Conservation (phyloP, 1,284 basidiomycete genomes). For the Inonotus hispidus region DNA sequence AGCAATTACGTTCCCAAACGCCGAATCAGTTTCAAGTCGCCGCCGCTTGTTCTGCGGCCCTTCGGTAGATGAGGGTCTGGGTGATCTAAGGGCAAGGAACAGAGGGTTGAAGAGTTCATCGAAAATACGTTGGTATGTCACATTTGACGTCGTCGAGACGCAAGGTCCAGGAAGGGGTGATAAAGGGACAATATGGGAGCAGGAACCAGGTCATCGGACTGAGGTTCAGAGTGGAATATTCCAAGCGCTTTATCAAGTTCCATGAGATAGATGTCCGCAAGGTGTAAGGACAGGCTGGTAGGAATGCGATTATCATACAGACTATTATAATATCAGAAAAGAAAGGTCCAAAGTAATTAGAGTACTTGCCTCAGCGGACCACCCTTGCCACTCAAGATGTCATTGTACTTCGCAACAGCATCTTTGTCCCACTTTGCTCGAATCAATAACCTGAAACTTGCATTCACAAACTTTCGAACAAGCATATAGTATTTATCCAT, state of each 20-base stretch:
- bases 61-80: neutral
- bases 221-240: neutral
- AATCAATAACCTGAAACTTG: conserved; percentile 76
- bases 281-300: conserved; percentile 75
- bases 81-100: conserved; percentile 38
- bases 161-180: conserved; percentile 61
- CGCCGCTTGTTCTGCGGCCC: conserved; percentile 34
- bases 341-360: conserved; percentile 9
- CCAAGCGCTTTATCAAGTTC: conserved; percentile 78
- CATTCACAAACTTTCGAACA: conserved; percentile 83
- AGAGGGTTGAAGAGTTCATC: conserved; percentile 63
- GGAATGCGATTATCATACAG: conserved; percentile 73
- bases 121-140: conserved; percentile 67
- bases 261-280: conserved; percentile 86
- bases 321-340: conserved; percentile 35
- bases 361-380: conserved; percentile 74
- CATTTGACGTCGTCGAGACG: conserved; percentile 59
- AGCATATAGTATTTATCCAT: conserved; percentile 98
- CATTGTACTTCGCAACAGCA: conserved; percentile 56
- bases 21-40: conserved; percentile 29
- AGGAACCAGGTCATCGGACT: conserved; percentile 26
- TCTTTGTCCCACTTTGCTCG: conserved; percentile 62
- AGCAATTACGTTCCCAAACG: conserved; percentile 38
- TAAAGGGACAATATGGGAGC: conserved; percentile 58
- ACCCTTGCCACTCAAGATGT: conserved; percentile 54